Evolutionary conservation across 768 basidiomycete species (phyloP), one percentile per base, ranked within the genome.

Genomic region (Phallus indusiatus): DNA sequence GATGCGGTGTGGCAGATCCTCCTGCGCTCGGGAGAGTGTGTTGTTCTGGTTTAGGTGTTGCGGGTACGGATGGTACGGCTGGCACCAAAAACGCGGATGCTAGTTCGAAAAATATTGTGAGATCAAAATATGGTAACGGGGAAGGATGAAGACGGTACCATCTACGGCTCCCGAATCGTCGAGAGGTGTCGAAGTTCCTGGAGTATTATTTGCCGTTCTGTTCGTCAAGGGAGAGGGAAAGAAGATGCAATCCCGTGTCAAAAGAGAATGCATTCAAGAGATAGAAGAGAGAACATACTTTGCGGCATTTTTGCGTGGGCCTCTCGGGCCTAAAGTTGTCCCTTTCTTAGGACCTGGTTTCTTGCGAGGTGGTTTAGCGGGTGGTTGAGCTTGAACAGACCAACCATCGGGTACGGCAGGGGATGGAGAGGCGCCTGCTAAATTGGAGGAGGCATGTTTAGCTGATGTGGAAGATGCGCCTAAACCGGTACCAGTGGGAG

Each of bases 271-370:
- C 5, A 34, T 51, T 22, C 12, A 22, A 51, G 16, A 51, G 21
- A 16, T 14, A 22, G 21, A n/a, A 51, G 18, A 20, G 28, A 28
- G n/a, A 33, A 9, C 49, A 34, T 49, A 59, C 57, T 59, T 59
- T 59, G 57, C 11, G 14, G 57, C n/a, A 36, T 53, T 42, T 22
- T 59, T 59, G 20, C 57, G 24, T 5, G 57, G 57, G n/a, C 57
- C 57, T 22, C 57, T 48, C 37, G 57, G 57, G 16, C 57, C 57
- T 12, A 59, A 24, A 50, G 72, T 69, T 36, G 75, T 64, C 18
- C 77, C 64, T 70, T 77, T 82, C 53, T 76, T 75, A 24, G 77
- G 70, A 47, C 71, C 70, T 66, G 75, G 81, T 69, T 82, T 82
- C 72, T 79, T 80, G 47, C 73, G 71, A 51, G 72, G 70, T 22